Evolutionary conservation across 768 basidiomycete genomes (phyloP), one percentile per base, ranked within the genome.

Genomic region (Mycena vulgaris): DNA sequence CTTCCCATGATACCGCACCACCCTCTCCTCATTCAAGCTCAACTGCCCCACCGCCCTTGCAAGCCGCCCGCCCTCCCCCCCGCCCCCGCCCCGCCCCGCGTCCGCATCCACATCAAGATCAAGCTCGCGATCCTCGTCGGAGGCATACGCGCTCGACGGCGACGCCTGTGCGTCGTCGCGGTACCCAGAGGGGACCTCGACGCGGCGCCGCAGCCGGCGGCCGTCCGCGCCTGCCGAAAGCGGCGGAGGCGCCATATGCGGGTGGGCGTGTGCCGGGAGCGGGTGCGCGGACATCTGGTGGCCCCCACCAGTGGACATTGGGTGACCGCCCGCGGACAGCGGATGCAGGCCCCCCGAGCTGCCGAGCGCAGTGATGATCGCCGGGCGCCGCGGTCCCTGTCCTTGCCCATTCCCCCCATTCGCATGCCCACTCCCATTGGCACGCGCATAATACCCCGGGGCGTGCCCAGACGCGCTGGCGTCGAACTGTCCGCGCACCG

Each of bases 1-100:
- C 79, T 94, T 94, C 31, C 95, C 95, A 75, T 97, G 95, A 79
- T 92, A 96, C 40, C 95, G 84, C 16, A 97, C 90, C 78, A 96
- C 90, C 64, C 90, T 88, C 62, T 96, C 93, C 82, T 97, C 95
- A 75, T 97, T 95, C 74, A 97, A 75, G 71, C 93, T 94, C 67
- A 97, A 83, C 80, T 96, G 95, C 3, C 95, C 95, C 6, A 96
- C 87, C 31, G 94, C 95, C 66, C 91, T 90, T 35, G 88, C 85
- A 4, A 92, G 78, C 61, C 87, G 85, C 48, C 84, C 84, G 77
- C 80, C 47, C 82, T 81, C 71, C 78, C 80, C 47, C 75, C 5
- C 48, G 10, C 40, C 37, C 10, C 11, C 23, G 40, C 6, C 27
- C 28, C 58, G 25, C n/a, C 37, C 19, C 51, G 7, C 48, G 35